Percentiles rank a stretch among this genome's conserved stretches.
These are phyloP conservation scores for Lactarius pseudohatsudake DNA, from an alignment of 768 basidiomycete species.

Conservation along the genomic window DNA sequence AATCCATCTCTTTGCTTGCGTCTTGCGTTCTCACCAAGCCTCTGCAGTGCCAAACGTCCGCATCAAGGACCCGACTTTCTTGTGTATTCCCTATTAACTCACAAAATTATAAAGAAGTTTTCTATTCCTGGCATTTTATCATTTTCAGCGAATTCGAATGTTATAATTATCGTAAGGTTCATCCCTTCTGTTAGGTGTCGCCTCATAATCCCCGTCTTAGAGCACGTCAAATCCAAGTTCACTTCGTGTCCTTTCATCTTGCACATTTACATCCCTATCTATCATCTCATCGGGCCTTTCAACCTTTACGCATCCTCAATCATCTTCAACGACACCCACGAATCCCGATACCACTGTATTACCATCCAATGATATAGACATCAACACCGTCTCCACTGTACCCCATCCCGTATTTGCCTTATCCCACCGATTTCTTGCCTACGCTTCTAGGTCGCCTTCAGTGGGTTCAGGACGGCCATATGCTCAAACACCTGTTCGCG, in stretches of 20 bases:
- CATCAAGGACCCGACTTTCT: constrained; percentile 36
- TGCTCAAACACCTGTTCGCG: constrained; percentile 23
- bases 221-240: constrained; percentile 55
- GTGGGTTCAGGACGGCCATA: constrained; percentile 27
- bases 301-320: constrained; percentile 41
- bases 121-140: constrained; percentile 43
- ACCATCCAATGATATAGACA: constrained; percentile 35
- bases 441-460: constrained; percentile 42
- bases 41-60: constrained; percentile 29
- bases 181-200: not conserved
- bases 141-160: constrained; percentile 48
- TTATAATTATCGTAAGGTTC: constrained; percentile 57
- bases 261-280: constrained; percentile 51
- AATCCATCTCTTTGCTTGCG: constrained; percentile 19
- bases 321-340: constrained; percentile 30
- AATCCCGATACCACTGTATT: constrained; percentile 43
- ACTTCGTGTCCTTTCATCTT: constrained; percentile 57
- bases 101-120: constrained; percentile 51
- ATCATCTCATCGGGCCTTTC: constrained; percentile 50
- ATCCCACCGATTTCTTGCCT: constrained; percentile 63
- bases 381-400: not conserved
- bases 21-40: not conserved
- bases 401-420: constrained; percentile 59
- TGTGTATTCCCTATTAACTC: constrained; percentile 49
- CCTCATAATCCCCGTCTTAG: constrained; percentile 37